Percentiles rank a stretch among this genome's conserved stretches.
These are phyloP conservation scores for Pezicula radicicola DNA, from an alignment of 2,329 filamentous ascomycete species.

Conservation along the genomic window DNA sequence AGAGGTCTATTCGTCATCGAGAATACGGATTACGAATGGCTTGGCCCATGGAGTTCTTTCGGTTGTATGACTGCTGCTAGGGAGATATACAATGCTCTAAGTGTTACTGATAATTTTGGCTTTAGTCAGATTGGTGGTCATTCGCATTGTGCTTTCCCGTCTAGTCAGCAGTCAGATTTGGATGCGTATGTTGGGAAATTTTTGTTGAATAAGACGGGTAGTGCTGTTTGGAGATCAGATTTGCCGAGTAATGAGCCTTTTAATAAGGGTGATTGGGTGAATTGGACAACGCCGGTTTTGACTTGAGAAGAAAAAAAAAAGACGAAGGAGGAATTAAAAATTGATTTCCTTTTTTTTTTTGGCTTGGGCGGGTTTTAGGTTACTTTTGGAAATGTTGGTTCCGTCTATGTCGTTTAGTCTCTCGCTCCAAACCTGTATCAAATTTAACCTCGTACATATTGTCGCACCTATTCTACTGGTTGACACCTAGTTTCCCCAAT, in stretches of 20 bases:
- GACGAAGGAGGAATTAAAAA: too few relatives aligned
- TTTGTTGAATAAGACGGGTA: slow-evolving; percentile 28
- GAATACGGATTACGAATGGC: slow-evolving; percentile 46
- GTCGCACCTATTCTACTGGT: too few relatives aligned
- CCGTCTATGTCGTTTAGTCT: too few relatives aligned
- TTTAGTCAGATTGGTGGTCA: slow-evolving; percentile 46
- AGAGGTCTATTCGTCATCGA: slow-evolving; percentile 54
- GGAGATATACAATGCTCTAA: slow-evolving; percentile 52
- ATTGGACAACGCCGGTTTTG: slow-evolving; percentile 24
- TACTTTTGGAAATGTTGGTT: too few relatives aligned
- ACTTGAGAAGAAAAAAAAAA: neutral
- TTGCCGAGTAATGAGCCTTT: slow-evolving; percentile 12
- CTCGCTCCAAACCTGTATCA: too few relatives aligned
- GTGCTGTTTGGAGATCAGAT: slow-evolving; percentile 15
- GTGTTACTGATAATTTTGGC: slow-evolving; percentile 47
- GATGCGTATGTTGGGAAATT: slow-evolving; percentile 48
- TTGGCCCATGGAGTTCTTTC: slow-evolving; percentile 49
- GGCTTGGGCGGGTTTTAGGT: too few relatives aligned
- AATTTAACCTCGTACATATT: too few relatives aligned
- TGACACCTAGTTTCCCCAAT: too few relatives aligned
- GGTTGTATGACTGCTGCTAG: slow-evolving; percentile 51
- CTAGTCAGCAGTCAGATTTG: slow-evolving; percentile 39
- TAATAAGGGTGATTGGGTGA: slow-evolving; percentile 24
- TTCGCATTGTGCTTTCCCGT: slow-evolving; percentile 48
- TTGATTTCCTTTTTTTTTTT: too few relatives aligned